Evolutionary conservation across 257 asterid species (phyloP), one percentile per base, ranked within the genome.

Genomic region (Gardenia jasminoides): DNA sequence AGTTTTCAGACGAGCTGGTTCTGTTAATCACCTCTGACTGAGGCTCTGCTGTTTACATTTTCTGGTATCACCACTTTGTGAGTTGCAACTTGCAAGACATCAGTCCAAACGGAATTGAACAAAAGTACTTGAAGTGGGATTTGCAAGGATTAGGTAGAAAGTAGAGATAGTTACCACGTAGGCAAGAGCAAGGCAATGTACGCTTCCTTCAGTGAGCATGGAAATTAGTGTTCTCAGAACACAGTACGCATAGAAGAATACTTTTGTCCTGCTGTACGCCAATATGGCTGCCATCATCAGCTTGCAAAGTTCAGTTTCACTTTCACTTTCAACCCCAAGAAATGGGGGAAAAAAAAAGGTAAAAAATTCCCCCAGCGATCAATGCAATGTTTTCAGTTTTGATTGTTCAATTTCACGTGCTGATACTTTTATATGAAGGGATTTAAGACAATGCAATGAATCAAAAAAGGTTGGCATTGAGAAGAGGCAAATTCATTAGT

Each of bases 201-300:
- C 93, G 26, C 97, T 94, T 77, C 98, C 99, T 77, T 89, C 97
- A 64, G 89, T 85, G 50, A 84, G 85, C 97, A 94, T 94, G 77
- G 93, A 77, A 76, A 87, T 88, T 58, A 94, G 77, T 28, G 97
- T 90, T 70, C 82, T 90, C 75, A 93, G 88, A 73, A 83, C 89
- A 41, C 79, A 94, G 79, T 91, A 94, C 64, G 90, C 92, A 33
- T 91, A 94, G 87, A 86, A 93, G 86, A 79, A 91, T 71, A 82
- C 82, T 73, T 67, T 88, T 46, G 88, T 87, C 88, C 97, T 91
- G 88, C 91, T 85, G 81, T 89, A 91, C 0, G 95, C 97, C 81
- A 94, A 71, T 59, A 93, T 89, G 64, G 84, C 97, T 94, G 92
- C 74, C 46, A 20, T 28, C 43, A 61, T 7, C 10, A 54, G 6